These are phyloP conservation scores for Wakefieldia striispora DNA, from an alignment of 768 basidiomycete genomes.

Conservation along the genomic window DNA sequence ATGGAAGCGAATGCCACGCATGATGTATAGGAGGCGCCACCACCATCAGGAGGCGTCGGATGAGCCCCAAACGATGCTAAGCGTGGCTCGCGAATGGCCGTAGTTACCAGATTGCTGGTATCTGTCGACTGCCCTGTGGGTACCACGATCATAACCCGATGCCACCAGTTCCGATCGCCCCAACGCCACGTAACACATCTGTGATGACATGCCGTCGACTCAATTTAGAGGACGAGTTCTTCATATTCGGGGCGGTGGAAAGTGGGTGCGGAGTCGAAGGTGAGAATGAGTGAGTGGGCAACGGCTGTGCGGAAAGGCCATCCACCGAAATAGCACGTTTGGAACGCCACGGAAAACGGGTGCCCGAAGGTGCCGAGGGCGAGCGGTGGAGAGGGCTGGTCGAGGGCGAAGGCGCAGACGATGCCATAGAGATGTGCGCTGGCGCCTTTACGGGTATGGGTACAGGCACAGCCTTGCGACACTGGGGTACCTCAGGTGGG, in stretches of 20 bases:
- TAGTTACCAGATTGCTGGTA: no score
- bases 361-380: not conserved
- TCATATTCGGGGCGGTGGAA: conserved; percentile 7
- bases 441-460: not conserved
- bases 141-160: not conserved
- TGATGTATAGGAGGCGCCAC: no score
- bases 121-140: no score
- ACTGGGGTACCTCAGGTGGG: not conserved
- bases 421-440: not conserved
- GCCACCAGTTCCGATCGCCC: conserved; percentile 27
- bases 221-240: conserved; percentile 15
- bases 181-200: conserved; percentile 45
- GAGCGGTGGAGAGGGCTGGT: conserved; percentile 1
- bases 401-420: not conserved
- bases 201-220: conserved; percentile 25
- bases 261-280: conserved; percentile 6
- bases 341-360: conserved; percentile 9
- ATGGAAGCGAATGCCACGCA: no score
- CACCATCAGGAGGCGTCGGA: no score
- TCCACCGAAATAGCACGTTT: conserved; percentile 7
- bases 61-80: no score
- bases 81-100: no score
- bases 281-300: not conserved
- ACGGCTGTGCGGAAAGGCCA: not conserved
- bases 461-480: not conserved